Conservation (phyloP, 257 asterid species). For the Hygrophila difformis region DNA sequence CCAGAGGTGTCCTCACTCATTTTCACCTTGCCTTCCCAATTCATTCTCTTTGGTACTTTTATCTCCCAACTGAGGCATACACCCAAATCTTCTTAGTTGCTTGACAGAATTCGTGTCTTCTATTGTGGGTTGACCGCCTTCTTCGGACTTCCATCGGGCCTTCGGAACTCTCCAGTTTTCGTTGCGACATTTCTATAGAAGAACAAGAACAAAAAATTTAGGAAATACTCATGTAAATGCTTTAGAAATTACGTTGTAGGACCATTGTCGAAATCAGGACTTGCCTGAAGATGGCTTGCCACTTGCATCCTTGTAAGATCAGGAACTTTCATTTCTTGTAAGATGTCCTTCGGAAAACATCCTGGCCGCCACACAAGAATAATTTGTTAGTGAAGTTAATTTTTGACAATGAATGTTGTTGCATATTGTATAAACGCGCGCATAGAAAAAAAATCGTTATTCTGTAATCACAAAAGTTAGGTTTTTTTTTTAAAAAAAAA, state of each 20-base stretch:
- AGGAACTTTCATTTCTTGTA: neutral
- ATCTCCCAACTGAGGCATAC: too few species aligned
- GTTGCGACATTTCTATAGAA: neutral
- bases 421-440: too few species aligned
- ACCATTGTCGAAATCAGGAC: too few species aligned
- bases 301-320: slow-evolving; percentile 4
- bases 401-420: too few species aligned
- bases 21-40: too few species aligned
- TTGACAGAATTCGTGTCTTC: neutral
- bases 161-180: neutral
- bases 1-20: too few species aligned
- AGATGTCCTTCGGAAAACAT: slow-evolving; percentile 1
- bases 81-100: neutral
- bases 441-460: too few species aligned
- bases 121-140: neutral
- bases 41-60: too few species aligned
- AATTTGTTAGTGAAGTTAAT: too few species aligned
- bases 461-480: too few species aligned
- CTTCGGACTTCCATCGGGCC: neutral
- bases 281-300: slow-evolving; percentile 7
- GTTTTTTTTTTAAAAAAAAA: too few species aligned
- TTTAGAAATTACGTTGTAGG: neutral
- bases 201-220: neutral
- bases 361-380: too few species aligned
- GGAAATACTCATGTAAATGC: neutral